A percentile compares a stretch with the other conserved stretches of the same genome.
phyloP scores from a whole-genome alignment of 2,329 filamentous ascomycete genomes.

The Hypoxylon sp. region DNA sequence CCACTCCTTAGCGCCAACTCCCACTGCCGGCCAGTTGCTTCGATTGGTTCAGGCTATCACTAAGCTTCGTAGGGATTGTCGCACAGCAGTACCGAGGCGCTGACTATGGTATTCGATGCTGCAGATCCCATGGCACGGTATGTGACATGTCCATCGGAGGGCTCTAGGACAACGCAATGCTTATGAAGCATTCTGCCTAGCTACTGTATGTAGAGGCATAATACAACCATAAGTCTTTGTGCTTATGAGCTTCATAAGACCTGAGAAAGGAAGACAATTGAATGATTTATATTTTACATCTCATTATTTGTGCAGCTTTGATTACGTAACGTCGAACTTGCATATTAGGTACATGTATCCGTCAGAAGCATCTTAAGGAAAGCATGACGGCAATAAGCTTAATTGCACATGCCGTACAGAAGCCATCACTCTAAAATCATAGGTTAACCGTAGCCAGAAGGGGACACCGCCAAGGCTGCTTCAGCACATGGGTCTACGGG shows the following conservation, averaged over 20 bases:
- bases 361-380: background rate
- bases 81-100: conserved; percentile 33
- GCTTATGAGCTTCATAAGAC: background rate
- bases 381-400: conserved; percentile 18
- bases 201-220: background rate
- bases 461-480: conserved; percentile 9
- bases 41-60: conserved; percentile 30
- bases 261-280: background rate
- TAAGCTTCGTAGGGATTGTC: conserved; percentile 38
- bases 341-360: too few species aligned
- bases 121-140: conserved; percentile 30
- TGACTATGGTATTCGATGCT: conserved; percentile 24
- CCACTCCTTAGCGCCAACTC: conserved; percentile 32
- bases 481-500: too few species aligned
- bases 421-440: conserved; percentile 2
- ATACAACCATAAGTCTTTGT: background rate
- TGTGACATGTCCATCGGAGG: conserved; percentile 18
- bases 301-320: background rate
- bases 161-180: conserved; percentile 14
- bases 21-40: conserved; percentile 29
- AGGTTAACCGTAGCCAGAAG: background rate
- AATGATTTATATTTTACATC: background rate
- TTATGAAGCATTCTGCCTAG: conserved; percentile 27
- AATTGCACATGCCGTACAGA: conserved; percentile 14
- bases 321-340: conserved; percentile 3